Conservation (phyloP, 768 basidiomycete species). For the Lyophyllum atratum region DNA sequence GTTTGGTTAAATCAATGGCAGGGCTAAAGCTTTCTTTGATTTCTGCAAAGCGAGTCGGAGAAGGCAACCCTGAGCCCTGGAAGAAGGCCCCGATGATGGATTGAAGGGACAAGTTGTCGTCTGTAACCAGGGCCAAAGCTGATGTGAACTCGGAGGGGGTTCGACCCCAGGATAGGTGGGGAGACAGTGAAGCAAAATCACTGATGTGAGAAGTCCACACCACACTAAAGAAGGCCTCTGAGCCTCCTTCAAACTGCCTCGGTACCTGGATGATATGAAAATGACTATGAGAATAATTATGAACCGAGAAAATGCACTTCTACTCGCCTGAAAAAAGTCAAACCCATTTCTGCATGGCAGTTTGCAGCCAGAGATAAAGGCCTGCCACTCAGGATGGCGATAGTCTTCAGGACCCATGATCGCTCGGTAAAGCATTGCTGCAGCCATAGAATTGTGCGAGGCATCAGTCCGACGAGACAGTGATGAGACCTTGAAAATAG, state of each 20-base stretch:
- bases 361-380: conserved; percentile 1
- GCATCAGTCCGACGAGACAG: not conserved
- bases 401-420: conserved; percentile 3
- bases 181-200: not conserved
- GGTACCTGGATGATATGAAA: not conserved
- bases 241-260: conserved; percentile 1
- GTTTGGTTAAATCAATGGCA: not conserved
- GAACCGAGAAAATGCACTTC: not conserved
- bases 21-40: not conserved
- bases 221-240: conserved; percentile 3
- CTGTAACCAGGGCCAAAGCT: not conserved
- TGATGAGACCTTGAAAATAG: not conserved
- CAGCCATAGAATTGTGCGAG: conserved; percentile 1
- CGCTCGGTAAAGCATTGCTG: conserved; percentile 6
- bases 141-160: not conserved
- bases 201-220: conserved; percentile 6
- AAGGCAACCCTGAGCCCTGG: conserved; percentile 1
- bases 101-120: not conserved
- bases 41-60: not conserved
- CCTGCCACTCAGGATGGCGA: conserved; percentile 4
- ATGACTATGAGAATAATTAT: not conserved
- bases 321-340: not conserved
- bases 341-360: conserved; percentile 11
- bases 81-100: not conserved
- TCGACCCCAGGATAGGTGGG: not conserved